Percentiles rank a stretch among this genome's conserved stretches.
Conservation (phyloP, 2,329 filamentous ascomycete species). For the Capronia coronata region DNA sequence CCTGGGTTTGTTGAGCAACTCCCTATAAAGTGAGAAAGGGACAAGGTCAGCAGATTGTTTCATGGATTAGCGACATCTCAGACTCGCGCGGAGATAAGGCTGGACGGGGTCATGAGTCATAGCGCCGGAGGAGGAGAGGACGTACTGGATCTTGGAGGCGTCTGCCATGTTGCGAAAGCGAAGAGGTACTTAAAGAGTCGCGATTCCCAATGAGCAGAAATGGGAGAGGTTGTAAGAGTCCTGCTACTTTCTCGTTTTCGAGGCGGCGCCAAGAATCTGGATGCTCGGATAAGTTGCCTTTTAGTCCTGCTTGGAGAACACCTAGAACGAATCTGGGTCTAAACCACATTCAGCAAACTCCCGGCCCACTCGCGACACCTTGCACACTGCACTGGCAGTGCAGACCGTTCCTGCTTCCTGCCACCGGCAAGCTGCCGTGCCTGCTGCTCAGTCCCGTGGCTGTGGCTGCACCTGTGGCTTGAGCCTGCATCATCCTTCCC, state of each 20-base stretch:
- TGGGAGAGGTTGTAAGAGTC: slow-evolving; percentile 8
- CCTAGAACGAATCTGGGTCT: neutral
- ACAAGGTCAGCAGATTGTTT: slow-evolving; percentile 14
- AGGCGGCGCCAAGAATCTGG: slow-evolving; percentile 9
- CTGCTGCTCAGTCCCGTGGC: neutral
- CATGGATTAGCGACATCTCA: slow-evolving; percentile 5
- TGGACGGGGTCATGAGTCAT: slow-evolving; percentile 24
- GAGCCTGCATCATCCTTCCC: slow-evolving; percentile 1
- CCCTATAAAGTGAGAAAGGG: slow-evolving; percentile 59
- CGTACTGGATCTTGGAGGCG: slow-evolving; percentile 63
- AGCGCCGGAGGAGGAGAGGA: slow-evolving; percentile 24
- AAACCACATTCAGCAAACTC: neutral
- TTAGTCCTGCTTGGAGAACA: neutral
- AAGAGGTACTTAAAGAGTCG: slow-evolving; percentile 23
- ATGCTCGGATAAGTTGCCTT: slow-evolving; percentile 16
- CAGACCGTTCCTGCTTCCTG: neutral
- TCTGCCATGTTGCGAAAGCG: slow-evolving; percentile 51
- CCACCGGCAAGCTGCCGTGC: neutral
- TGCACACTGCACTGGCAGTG: too few species aligned
- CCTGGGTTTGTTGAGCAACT: slow-evolving; percentile 82
- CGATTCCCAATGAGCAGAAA: slow-evolving; percentile 18
- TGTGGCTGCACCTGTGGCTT: neutral
- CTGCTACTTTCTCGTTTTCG: slow-evolving; percentile 3
- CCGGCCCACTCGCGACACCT: too few species aligned
- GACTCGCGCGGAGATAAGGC: slow-evolving; percentile 16